Base-by-base conservation (phyloP, 805 yeast genomes). In the Brettanomyces anomalus region DNA sequence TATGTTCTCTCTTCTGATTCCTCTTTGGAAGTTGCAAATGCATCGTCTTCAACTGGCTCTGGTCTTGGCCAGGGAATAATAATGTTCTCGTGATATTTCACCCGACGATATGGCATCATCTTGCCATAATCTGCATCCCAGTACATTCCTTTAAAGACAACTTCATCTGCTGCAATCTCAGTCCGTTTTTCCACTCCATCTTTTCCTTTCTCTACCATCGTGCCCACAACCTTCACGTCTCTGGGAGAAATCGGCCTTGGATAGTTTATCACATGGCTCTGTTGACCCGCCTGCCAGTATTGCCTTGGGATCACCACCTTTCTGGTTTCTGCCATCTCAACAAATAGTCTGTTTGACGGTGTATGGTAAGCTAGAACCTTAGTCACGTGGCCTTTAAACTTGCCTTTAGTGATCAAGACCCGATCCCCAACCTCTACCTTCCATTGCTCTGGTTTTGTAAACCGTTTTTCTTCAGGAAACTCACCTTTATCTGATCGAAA, bases 41-140 rank as follows among this genome's bases (percentile, higher is more conserved):
- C 64, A 40, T 79, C 80, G 49, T 80, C 87, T 48, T 74, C 75
- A 3, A 54, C 51, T 0, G 68, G 65, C 30, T 70, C 77, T 2
- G 93, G 89, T 52, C 76, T 73, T 33, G 96, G 96, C 95, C 95
- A 90, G 42, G 97, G 97, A 40, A 89, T 79, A 19, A 79, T 75
- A 42, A 86, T 66, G 41, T 77, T 73, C 35, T 74, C 76, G 52
- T 82, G 80, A 51, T 84, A 79, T 49, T 74, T 74, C 20, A 89
- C 86, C 51, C 77, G 76, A 62, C 97, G 77, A 46, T 76, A 76
- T 26, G 95, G 95, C 67, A 86, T 64, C 71, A 81, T 74, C 54
- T 70, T 70, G 57, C 80, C 81, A 61, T 81, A 79, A 50, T 81
- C 76, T 37, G 75, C 76, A 56, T 88, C 95, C 60, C 74, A 90